A percentile compares a stretch with the other conserved stretches of the same genome.
phyloP scores from a whole-genome alignment of 73 alveolate genomes.

The Blepharisma stoltei region DNA sequence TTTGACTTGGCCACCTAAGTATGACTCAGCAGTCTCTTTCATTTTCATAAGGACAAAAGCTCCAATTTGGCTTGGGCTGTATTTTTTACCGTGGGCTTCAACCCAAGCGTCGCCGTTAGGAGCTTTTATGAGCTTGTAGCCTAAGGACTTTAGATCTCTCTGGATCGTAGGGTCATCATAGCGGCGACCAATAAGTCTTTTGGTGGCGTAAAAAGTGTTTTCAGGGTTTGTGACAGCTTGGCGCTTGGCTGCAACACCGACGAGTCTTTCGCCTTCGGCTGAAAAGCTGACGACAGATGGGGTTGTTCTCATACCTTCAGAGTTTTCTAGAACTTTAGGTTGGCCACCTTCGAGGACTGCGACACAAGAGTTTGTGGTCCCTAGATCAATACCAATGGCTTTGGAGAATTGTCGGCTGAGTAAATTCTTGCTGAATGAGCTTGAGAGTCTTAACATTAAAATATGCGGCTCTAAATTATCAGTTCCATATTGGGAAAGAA shows the following conservation, averaged over 20 bases:
- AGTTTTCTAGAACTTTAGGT: conserved; percentile 91
- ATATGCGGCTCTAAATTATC: not conserved
- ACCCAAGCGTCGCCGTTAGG: conserved; percentile 92
- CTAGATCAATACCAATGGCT: conserved; percentile 97
- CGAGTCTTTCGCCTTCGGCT: conserved; percentile 81
- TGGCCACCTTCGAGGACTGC: conserved; percentile 91
- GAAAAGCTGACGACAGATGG: conserved; percentile 96
- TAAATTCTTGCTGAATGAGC: not conserved
- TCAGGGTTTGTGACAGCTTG: conserved; percentile 91
- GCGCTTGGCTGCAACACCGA: conserved; percentile 90
- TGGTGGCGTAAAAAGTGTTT: conserved; percentile 86
- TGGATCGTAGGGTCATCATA: conserved; percentile 80
- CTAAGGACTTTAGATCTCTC: conserved; percentile 73
- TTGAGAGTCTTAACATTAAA: conserved; percentile 23
- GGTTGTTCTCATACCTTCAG: conserved; percentile 98
- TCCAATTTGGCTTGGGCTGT: conserved; percentile 62
- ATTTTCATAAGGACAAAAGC: conserved; percentile 65
- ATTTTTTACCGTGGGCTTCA: conserved; percentile 63
- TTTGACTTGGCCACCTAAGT: conserved; percentile 72
- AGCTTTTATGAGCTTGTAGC: conserved; percentile 74
- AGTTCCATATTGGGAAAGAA: not conserved
- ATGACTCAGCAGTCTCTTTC: conserved; percentile 79
- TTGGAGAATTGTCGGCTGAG: conserved; percentile 24
- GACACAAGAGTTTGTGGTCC: conserved; percentile 98
- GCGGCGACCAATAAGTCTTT: conserved; percentile 92